phyloP scores from a whole-genome alignment of 805 yeast genomes.

The Middelhovenomyces tepae region DNA sequence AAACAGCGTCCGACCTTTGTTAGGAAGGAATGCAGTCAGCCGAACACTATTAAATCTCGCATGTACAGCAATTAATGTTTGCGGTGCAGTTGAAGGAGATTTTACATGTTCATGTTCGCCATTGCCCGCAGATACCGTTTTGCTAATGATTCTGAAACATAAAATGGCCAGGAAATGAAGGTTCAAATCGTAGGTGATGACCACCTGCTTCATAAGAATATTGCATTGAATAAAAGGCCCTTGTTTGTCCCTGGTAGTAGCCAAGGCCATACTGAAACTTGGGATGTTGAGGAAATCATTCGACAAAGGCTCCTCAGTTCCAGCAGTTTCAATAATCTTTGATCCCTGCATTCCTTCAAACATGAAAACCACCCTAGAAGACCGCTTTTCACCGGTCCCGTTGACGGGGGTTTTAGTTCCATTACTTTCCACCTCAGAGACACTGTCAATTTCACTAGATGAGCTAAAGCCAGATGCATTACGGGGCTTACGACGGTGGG shows the following conservation, averaged over 20 bases:
- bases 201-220: slow-evolving; percentile 16
- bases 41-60: slow-evolving; percentile 21
- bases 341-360: slow-evolving; percentile 20
- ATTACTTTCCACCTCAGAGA: neutral
- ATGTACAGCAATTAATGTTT: slow-evolving; percentile 20
- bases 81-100: slow-evolving; percentile 1
- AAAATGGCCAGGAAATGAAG: slow-evolving; percentile 40
- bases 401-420: slow-evolving; percentile 11
- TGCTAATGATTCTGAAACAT: neutral
- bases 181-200: slow-evolving; percentile 24
- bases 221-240: slow-evolving; percentile 15
- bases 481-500: no score
- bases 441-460: neutral
- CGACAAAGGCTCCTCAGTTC: slow-evolving; percentile 13
- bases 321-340: slow-evolving; percentile 20
- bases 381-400: no score
- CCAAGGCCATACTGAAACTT: slow-evolving; percentile 17
- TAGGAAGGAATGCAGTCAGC: slow-evolving; percentile 37
- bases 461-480: no score
- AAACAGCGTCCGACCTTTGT: slow-evolving; percentile 37
- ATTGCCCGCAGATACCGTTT: neutral
- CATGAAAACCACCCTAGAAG: slow-evolving; percentile 18
- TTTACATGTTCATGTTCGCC: slow-evolving; percentile 1
- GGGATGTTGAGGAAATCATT: slow-evolving; percentile 22
- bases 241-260: slow-evolving; percentile 11